Conservation (phyloP, 371 early-diverging fungal species). For the Catenaria anguillulae region DNA sequence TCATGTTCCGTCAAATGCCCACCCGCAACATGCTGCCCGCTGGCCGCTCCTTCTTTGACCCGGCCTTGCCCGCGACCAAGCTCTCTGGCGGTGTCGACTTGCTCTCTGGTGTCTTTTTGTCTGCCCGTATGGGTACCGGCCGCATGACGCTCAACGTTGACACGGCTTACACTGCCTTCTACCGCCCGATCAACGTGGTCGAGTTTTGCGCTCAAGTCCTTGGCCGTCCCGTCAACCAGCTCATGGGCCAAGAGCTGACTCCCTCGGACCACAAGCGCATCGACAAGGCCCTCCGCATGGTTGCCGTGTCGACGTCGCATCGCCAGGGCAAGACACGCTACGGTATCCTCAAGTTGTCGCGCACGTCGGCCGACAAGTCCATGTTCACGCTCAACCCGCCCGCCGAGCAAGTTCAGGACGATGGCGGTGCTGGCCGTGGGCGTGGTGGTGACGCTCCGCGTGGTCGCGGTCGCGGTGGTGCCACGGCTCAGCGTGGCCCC, state of each 20-base stretch:
- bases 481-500: neutral
- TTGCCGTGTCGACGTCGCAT: neutral
- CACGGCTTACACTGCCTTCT: conserved; percentile 2
- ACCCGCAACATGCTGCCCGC: neutral
- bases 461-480: too few relatives aligned
- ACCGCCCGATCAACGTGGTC: neutral
- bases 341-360: neutral
- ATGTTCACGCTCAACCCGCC: neutral
- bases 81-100: neutral
- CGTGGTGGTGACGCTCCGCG: too few relatives aligned
- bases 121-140: neutral
- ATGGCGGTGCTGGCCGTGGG: too few relatives aligned
- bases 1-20: neutral
- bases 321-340: neutral
- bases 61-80: neutral
- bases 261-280: neutral
- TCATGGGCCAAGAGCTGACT: neutral
- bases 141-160: neutral
- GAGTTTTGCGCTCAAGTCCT: neutral
- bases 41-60: neutral
- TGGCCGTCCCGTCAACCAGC: neutral
- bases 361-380: neutral
- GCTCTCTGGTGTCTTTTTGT: neutral
- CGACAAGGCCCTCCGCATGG: neutral
- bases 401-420: neutral